Evolutionary conservation across 495 filamentous ascomycete genomes (phyloP).

Genomic region (Mytilinidion resinicola): DNA sequence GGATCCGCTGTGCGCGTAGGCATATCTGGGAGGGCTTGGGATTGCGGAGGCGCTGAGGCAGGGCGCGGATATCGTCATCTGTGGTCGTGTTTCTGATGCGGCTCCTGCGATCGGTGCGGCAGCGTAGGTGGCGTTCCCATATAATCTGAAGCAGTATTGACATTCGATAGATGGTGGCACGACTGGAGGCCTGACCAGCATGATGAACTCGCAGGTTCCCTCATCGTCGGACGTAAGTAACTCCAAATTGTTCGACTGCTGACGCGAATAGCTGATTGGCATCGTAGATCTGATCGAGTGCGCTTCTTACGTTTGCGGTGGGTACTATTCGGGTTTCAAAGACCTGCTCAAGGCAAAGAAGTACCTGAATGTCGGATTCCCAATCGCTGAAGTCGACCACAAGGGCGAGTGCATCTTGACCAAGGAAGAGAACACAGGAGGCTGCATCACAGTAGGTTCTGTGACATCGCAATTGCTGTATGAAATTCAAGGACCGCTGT

Average conservation of each 20-base stretch:
- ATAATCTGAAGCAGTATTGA: no score
- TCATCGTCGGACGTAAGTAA: conserved; percentile 18
- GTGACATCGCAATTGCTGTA: conserved; percentile 27
- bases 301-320: conserved; percentile 24
- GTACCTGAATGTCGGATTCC: conserved; percentile 24
- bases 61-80: conserved; percentile 26
- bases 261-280: no score
- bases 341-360: conserved; percentile 1
- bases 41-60: conserved; percentile 22
- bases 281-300: conserved; percentile 24
- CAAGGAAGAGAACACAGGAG: conserved; percentile 21
- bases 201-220: conserved; percentile 25
- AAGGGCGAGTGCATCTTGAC: conserved; percentile 24
- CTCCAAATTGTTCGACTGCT: no score
- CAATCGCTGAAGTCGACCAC: conserved; percentile 26
- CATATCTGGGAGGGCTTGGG: conserved; percentile 23
- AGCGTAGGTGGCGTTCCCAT: background rate
- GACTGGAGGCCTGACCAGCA: conserved; percentile 20
- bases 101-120: conserved; percentile 26
- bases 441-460: conserved; percentile 16
- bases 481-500: conserved; percentile 28
- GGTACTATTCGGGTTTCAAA: conserved; percentile 22
- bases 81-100: conserved; percentile 23
- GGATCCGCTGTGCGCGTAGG: conserved; percentile 21
- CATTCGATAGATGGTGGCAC: conserved; percentile 12